Percentiles rank a stretch among this genome's conserved stretches.
These are phyloP conservation scores for Salix udensis DNA, from an alignment of 345 rosid genomes.

Conservation along the genomic window DNA sequence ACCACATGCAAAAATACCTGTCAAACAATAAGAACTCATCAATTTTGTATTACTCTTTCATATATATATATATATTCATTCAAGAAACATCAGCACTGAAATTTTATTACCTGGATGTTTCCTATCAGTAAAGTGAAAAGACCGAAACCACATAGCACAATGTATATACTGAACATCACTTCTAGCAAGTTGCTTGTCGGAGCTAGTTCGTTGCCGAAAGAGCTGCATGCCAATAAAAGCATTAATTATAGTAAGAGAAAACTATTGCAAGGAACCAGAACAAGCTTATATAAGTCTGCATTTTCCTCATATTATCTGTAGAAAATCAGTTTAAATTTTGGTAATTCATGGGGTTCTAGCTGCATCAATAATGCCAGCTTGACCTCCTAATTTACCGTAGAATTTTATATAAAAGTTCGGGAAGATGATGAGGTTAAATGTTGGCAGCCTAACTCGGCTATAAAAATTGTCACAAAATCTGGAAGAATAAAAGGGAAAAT, in stretches of 20 bases:
- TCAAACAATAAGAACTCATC: background rate
- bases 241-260: background rate
- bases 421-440: no score
- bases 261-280: no score
- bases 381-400: no score
- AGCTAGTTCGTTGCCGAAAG: slow-evolving; percentile 56
- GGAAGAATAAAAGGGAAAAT: no score
- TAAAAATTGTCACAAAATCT: no score
- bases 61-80: background rate
- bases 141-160: slow-evolving; percentile 45
- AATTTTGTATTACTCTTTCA: background rate
- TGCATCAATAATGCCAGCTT: no score
- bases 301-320: no score
- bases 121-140: slow-evolving; percentile 63
- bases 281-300: no score
- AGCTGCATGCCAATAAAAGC: slow-evolving; percentile 25
- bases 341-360: no score
- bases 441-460: no score
- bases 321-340: no score
- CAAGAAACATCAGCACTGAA: background rate
- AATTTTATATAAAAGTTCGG: no score
- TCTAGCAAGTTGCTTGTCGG: slow-evolving; percentile 56
- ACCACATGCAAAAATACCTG: slow-evolving; percentile 57
- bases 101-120: slow-evolving; percentile 48
- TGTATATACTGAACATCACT: slow-evolving; percentile 53